Percentiles rank a stretch among this genome's conserved stretches.
Conservation (phyloP, 75 land plant species). For the Selaginella tamariscina region DNA sequence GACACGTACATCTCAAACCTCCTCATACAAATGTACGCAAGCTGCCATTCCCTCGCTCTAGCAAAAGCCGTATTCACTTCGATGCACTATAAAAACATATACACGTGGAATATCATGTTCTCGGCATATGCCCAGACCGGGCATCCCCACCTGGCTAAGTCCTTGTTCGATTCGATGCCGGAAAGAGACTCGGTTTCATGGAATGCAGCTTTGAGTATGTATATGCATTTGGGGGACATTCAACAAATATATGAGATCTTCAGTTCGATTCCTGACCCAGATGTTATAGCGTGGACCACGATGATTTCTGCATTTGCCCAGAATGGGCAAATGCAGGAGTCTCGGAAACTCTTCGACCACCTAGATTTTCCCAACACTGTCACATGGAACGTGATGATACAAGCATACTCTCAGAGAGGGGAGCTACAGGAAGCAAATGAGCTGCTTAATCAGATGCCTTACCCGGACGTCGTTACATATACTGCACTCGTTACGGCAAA, state of each 20-base stretch:
- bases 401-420: slow-evolving; percentile 9
- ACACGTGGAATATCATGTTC: slow-evolving; percentile 47
- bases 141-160: slow-evolving; percentile 29
- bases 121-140: slow-evolving; percentile 35
- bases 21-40: neutral
- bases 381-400: slow-evolving; percentile 21
- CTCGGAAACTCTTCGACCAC: slow-evolving; percentile 8
- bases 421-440: neutral
- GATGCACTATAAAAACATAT: slow-evolving; percentile 32
- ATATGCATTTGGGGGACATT: slow-evolving; percentile 30
- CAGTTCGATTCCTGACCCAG: slow-evolving; percentile 15
- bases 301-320: slow-evolving; percentile 32
- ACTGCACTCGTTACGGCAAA: slow-evolving; percentile 3
- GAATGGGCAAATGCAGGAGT: slow-evolving; percentile 13
- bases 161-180: slow-evolving; percentile 36
- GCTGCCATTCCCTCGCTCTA: neutral
- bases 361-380: slow-evolving; percentile 12
- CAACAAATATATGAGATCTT: slow-evolving; percentile 22
- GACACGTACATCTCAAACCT: neutral
- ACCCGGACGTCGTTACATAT: slow-evolving; percentile 9
- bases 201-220: slow-evolving; percentile 21
- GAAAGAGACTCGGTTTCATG: slow-evolving; percentile 40
- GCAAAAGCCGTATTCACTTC: slow-evolving; percentile 37
- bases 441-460: neutral
- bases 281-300: slow-evolving; percentile 41